Percentiles rank a stretch among this genome's conserved stretches.
Evolutionary conservation across 2,329 filamentous ascomycete genomes (phyloP).

Genomic region (Monosporascus sp.): DNA sequence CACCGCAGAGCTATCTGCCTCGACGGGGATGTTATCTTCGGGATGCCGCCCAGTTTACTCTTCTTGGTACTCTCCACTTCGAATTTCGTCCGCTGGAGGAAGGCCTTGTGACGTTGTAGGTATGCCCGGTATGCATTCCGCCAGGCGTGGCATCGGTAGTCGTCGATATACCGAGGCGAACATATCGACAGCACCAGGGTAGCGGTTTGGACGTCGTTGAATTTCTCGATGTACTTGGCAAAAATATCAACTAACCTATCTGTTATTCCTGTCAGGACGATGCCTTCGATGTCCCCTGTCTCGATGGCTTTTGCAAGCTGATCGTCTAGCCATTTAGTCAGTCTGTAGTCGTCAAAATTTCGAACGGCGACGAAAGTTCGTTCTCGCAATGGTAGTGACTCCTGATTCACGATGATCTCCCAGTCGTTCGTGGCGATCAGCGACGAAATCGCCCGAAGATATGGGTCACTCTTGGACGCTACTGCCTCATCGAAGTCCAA

Average conservation of each 20-base stretch:
- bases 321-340: conserved; percentile 63
- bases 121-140: conserved; percentile 66
- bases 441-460: conserved; percentile 72
- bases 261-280: conserved; percentile 72
- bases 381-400: conserved; percentile 68
- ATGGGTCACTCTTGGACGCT: conserved; percentile 66
- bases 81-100: conserved; percentile 71
- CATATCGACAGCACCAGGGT: conserved; percentile 70
- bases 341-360: conserved; percentile 56
- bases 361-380: conserved; percentile 68
- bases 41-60: conserved; percentile 58
- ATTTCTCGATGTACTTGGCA: conserved; percentile 69
- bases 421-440: conserved; percentile 74
- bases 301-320: conserved; percentile 56
- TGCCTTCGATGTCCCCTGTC: conserved; percentile 69
- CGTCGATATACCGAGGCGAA: conserved; percentile 70
- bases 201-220: conserved; percentile 73
- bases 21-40: conserved; percentile 59
- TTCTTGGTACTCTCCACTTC: conserved; percentile 70
- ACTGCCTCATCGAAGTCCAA: conserved; percentile 55
- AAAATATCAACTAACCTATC: conserved; percentile 70
- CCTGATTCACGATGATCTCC: conserved; percentile 66
- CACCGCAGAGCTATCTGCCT: conserved; percentile 71
- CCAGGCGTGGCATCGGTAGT: conserved; percentile 71
- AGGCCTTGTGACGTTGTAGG: conserved; percentile 66